These are phyloP conservation scores for Vigna unguiculata DNA, from an alignment of 306 rosid species.

Conservation along the genomic window DNA sequence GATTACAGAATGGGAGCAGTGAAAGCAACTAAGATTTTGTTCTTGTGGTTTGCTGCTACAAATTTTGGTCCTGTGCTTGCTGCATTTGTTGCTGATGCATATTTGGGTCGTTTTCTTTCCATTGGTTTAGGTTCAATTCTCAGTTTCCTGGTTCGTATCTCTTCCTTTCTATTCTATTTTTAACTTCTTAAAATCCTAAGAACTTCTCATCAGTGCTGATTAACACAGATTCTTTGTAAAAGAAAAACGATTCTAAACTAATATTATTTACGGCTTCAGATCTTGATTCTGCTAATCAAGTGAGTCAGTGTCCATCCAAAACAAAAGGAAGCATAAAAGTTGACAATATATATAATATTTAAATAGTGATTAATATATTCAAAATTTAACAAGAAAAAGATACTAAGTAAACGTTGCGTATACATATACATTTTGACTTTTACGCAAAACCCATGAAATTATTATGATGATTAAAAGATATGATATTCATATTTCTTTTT, in stretches of 20 bases:
- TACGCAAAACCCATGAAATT: background rate
- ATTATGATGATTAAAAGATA: background rate
- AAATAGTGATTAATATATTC: background rate
- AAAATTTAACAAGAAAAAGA: too few relatives aligned
- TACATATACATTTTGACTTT: too few relatives aligned
- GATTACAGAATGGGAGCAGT: conserved; percentile 54
- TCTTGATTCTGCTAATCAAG: background rate
- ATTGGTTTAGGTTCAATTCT: conserved; percentile 63
- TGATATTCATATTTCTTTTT: too few relatives aligned
- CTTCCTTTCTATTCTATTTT: too few relatives aligned
- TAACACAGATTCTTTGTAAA: too few relatives aligned
- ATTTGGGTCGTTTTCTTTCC: conserved; percentile 69
- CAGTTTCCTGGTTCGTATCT: conserved; percentile 53
- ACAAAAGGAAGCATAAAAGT: background rate
- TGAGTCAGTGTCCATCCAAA: background rate
- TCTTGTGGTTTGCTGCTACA: conserved; percentile 63
- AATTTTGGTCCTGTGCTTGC: conserved; percentile 64
- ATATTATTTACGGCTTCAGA: too few relatives aligned
- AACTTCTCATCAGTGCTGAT: too few relatives aligned
- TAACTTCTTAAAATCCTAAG: too few relatives aligned
- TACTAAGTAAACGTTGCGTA: too few relatives aligned
- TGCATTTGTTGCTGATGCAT: conserved; percentile 79
- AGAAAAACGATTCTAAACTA: too few relatives aligned
- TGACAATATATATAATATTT: background rate
- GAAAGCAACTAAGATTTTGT: conserved; percentile 53